phyloP scores from a whole-genome alignment of 345 rosid genomes.

The Raphanus sativus region DNA sequence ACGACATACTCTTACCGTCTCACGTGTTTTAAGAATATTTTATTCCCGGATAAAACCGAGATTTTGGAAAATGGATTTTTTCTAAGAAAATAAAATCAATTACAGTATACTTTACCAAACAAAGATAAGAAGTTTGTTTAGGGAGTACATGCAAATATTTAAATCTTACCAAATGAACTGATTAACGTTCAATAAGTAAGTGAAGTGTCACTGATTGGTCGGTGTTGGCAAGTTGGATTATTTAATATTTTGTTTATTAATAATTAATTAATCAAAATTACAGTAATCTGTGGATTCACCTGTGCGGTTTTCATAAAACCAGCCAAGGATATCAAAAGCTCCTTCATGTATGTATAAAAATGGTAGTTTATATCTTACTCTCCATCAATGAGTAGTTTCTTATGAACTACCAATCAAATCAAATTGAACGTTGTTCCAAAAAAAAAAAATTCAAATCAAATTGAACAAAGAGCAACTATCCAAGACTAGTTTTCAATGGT shows the following conservation, averaged over 20 bases:
- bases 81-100: neutral
- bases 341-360: neutral
- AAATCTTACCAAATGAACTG: neutral
- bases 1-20: neutral
- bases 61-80: neutral
- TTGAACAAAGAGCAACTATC: neutral
- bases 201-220: slow-evolving; percentile 23
- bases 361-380: neutral
- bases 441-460: neutral
- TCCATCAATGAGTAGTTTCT: neutral
- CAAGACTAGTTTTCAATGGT: neutral
- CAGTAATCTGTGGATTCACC: slow-evolving; percentile 20
- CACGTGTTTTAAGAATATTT: neutral
- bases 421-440: neutral
- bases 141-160: neutral
- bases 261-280: neutral
- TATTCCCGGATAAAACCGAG: neutral
- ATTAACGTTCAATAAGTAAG: slow-evolving; percentile 9
- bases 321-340: neutral
- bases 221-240: slow-evolving; percentile 15
- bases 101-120: neutral
- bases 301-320: slow-evolving; percentile 13
- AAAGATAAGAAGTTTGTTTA: neutral
- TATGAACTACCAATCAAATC: neutral
- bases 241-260: neutral